These are phyloP conservation scores for Rhizopogon vesiculosus DNA, from an alignment of 768 basidiomycete species.

Conservation along the genomic window DNA sequence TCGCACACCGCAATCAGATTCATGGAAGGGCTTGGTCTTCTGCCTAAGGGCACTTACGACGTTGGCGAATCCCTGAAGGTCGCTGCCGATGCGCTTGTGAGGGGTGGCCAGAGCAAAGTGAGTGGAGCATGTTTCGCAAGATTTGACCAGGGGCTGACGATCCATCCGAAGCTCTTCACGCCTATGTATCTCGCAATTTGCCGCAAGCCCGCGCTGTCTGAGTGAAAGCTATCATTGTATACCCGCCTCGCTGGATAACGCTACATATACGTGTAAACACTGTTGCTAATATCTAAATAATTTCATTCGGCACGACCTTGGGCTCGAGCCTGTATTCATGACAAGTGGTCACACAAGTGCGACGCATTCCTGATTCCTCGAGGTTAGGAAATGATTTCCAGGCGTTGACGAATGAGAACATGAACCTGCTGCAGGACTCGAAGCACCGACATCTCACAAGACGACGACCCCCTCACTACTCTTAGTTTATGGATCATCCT, in stretches of 20 bases:
- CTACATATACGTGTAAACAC: not conserved
- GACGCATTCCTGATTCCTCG: not conserved
- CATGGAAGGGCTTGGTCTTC: constrained; percentile 70
- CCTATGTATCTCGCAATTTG: constrained; percentile 80
- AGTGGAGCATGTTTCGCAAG: constrained; percentile 11
- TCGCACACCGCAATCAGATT: constrained; percentile 76
- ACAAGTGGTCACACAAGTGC: not conserved
- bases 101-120: constrained; percentile 85
- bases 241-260: not conserved
- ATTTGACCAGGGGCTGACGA: constrained; percentile 1
- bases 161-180: constrained; percentile 63
- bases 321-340: not conserved
- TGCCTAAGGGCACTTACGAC: constrained; percentile 90
- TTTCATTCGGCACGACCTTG: not conserved
- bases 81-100: constrained; percentile 74
- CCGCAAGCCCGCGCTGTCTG: constrained; percentile 40
- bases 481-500: too few relatives aligned
- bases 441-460: too few relatives aligned
- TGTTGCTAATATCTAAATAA: constrained; percentile 1
- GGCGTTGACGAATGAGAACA: constrained; percentile 8
- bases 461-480: too few relatives aligned
- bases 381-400: constrained; percentile 15
- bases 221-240: constrained; percentile 3
- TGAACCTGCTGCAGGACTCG: not conserved
- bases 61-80: constrained; percentile 87